These are phyloP conservation scores for Kentomonas sorsogonicus DNA, from an alignment of 208 protist genomes.

Conservation along the genomic window DNA sequence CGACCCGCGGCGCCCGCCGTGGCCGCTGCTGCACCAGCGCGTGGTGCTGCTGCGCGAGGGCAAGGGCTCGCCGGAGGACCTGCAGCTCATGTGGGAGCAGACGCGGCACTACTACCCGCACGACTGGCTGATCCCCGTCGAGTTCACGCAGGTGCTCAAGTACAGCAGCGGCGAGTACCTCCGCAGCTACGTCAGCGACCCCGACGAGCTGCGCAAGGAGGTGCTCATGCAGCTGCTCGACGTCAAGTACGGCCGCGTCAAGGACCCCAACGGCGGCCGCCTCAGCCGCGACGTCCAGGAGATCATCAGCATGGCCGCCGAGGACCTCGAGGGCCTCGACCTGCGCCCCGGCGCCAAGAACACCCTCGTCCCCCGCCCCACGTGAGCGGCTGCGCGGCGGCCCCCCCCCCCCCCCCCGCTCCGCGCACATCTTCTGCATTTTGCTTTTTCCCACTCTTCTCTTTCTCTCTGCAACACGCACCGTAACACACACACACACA, in stretches of 20 bases:
- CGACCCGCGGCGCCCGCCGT: slow-evolving; percentile 75
- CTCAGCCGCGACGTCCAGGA: slow-evolving; percentile 81
- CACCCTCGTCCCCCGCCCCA: slow-evolving; percentile 60
- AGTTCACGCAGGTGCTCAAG: slow-evolving; percentile 83
- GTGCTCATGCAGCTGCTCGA: slow-evolving; percentile 77
- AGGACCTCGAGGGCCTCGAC: slow-evolving; percentile 74
- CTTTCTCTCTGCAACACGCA: not conserved
- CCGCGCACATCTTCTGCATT: too few species aligned
- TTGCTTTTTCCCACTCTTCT: too few species aligned
- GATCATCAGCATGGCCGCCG: slow-evolving; percentile 76
- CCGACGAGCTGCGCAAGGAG: slow-evolving; percentile 75
- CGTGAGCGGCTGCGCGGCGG: slow-evolving; percentile 19
- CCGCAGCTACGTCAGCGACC: slow-evolving; percentile 78
- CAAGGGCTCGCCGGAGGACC: slow-evolving; percentile 60
- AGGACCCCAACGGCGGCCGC: slow-evolving; percentile 51
- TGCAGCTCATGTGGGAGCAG: slow-evolving; percentile 80
- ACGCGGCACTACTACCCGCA: slow-evolving; percentile 76
- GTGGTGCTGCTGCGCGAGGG: slow-evolving; percentile 77
- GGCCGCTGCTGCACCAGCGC: slow-evolving; percentile 80
- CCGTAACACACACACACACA: too few species aligned
- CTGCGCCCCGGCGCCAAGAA: slow-evolving; percentile 40
- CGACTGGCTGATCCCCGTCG: slow-evolving; percentile 81
- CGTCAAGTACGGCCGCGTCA: slow-evolving; percentile 71
- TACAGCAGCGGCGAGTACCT: slow-evolving; percentile 73
- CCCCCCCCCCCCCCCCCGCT: too few species aligned